Evolutionary conservation across 495 filamentous ascomycete genomes (phyloP), one percentile per base, ranked within the genome.

Genomic region (Xylaria palmicola): DNA sequence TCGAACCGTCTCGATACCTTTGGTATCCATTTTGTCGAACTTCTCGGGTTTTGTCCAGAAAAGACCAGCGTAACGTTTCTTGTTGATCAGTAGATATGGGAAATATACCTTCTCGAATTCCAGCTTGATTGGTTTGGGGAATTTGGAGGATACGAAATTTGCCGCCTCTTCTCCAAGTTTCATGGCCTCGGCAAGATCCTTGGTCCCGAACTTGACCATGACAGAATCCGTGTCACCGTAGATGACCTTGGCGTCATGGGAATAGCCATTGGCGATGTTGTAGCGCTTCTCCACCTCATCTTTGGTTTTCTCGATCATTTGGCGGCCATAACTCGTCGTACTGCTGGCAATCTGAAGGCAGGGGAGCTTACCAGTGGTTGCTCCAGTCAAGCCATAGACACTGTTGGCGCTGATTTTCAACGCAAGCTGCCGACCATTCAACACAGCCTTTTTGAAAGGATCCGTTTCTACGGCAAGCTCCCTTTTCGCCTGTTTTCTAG

Each of bases 61-160:
- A 13, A 99, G 79, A 32, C 94, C 94, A 12, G 94, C 94, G 65
- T 99, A 99, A 56, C 94, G 89, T 82, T 99, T 99, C 77, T 99
- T 99, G 85, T 99, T 99, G 85, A 99, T 99, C 41, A 99, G 81
- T 32, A 99, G 82, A 72, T 99, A 99, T 1, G 94, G 94, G 70
- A 90, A 99, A 74, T 99, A 99, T 2, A 99, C 94, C 75, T 99
- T 99, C 70, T 99, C 94, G 77, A 99, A 99, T 71, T 99, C 94
- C 17, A 99, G 84, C 77, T 97, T 99, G 79, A 99, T 99, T 6
- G 94, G 94, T 64, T 88, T 92, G 72, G 92, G 77, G 74, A 98
- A 98, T 70, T 97, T 96, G 22, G 83, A 79, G 0, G 93, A 97
- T 6, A 99, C 94, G 64, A 74, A 94, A 26, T 86, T 80, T 4